A percentile compares a stretch with the other conserved stretches of the same genome.
These are phyloP conservation scores for Ophiostoma quercus DNA, from an alignment of 2,329 filamentous ascomycete species.

Conservation along the genomic window DNA sequence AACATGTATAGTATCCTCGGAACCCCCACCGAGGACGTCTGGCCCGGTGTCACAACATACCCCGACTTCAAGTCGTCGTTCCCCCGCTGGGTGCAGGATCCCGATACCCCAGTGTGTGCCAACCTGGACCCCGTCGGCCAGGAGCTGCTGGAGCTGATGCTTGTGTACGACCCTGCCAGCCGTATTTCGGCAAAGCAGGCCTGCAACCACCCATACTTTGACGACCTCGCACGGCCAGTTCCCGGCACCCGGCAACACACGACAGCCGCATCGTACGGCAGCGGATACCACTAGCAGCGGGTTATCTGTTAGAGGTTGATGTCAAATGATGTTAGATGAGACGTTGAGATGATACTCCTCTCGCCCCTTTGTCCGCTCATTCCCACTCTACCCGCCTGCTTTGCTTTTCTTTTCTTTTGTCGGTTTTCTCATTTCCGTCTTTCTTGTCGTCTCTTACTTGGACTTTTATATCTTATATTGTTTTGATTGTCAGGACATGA, in stretches of 20 bases:
- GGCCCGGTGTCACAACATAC: constrained; percentile 83
- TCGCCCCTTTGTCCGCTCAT: neutral
- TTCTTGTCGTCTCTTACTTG: neutral
- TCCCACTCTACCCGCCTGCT: neutral
- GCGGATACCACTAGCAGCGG: constrained; percentile 33
- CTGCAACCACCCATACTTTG: constrained; percentile 77
- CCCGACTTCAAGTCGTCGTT: constrained; percentile 86
- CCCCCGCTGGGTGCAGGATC: constrained; percentile 75
- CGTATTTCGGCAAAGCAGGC: constrained; percentile 83
- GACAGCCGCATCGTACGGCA: constrained; percentile 27
- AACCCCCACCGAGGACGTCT: constrained; percentile 71
- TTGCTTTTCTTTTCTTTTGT: constrained; percentile 11
- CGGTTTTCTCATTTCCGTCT: neutral
- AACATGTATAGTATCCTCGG: constrained; percentile 52
- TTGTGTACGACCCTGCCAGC: constrained; percentile 77
- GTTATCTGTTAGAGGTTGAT: constrained; percentile 11
- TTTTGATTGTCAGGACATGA: constrained; percentile 17
- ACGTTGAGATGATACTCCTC: neutral
- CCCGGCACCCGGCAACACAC: constrained; percentile 18
- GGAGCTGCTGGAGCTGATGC: constrained; percentile 61
- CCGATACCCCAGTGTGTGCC: constrained; percentile 57
- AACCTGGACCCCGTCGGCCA: constrained; percentile 65
- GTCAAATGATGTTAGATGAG: neutral
- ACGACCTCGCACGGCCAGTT: constrained; percentile 33
- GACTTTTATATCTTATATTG: neutral